Evolutionary conservation across 257 asterid genomes (phyloP).

Genomic region (Eucommia ulmoides): DNA sequence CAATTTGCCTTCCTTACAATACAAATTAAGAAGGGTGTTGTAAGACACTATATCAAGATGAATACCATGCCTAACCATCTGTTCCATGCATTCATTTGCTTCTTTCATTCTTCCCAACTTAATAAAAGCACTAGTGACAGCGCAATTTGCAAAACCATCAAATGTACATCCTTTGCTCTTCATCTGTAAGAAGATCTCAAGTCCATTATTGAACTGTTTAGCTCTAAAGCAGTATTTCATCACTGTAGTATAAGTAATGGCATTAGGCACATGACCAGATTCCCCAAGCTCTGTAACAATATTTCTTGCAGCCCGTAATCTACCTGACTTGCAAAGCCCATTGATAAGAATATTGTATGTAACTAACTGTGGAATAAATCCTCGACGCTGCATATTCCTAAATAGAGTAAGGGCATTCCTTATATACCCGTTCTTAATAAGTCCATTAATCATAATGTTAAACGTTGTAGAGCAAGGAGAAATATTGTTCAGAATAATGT

Average conservation of each 20-base stretch:
- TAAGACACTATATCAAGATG: conserved; percentile 67
- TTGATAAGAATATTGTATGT: conserved; percentile 76
- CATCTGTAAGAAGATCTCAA: conserved; percentile 62
- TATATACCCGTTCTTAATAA: conserved; percentile 48
- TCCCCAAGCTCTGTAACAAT: conserved; percentile 53
- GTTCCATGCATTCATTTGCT: conserved; percentile 37
- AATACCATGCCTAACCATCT: conserved; percentile 62
- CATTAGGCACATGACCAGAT: conserved; percentile 50
- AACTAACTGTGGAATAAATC: conserved; percentile 45
- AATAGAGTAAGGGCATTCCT: conserved; percentile 52
- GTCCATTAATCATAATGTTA: conserved; percentile 69
- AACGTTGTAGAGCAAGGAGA: conserved; percentile 45
- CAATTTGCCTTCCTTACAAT: conserved; percentile 50
- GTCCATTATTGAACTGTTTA: conserved; percentile 39
- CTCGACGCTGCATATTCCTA: conserved; percentile 37
- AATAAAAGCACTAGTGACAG: conserved; percentile 54
- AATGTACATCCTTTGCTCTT: conserved; percentile 63
- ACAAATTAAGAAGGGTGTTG: conserved; percentile 60
- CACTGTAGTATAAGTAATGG: conserved; percentile 71
- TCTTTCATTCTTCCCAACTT: conserved; percentile 36
- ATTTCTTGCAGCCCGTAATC: conserved; percentile 34
- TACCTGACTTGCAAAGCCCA: conserved; percentile 40
- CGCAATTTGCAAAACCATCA: conserved; percentile 69
- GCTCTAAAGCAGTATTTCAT: conserved; percentile 58
- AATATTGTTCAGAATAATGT: conserved; percentile 32